Evolutionary conservation across 345 rosid genomes (phyloP).

Genomic region (Citrus hindsii): DNA sequence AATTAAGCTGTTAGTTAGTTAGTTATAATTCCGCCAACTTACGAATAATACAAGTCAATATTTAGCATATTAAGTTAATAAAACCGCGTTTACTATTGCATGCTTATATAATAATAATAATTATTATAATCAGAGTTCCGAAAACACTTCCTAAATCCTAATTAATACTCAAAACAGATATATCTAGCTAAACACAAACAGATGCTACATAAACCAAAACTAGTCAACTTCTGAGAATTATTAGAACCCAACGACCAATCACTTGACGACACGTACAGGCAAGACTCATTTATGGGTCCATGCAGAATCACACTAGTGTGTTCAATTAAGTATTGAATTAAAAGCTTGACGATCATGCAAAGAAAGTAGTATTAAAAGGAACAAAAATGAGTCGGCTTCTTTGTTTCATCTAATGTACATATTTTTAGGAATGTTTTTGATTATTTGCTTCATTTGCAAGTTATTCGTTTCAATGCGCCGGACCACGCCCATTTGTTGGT

Average conservation of each 20-base stretch:
- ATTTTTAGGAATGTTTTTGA: background rate
- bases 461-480: background rate
- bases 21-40: no score
- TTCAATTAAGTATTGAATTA: background rate
- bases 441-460: slow-evolving; percentile 15
- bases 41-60: no score
- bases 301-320: background rate
- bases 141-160: background rate
- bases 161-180: background rate
- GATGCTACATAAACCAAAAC: slow-evolving; percentile 32
- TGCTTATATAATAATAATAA: no score
- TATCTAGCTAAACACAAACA: slow-evolving; percentile 16
- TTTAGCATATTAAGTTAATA: background rate
- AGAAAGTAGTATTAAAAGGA: no score
- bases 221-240: background rate
- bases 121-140: no score
- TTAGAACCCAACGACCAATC: slow-evolving; percentile 30
- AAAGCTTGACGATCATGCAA: no score
- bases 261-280: slow-evolving; percentile 3
- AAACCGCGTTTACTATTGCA: background rate
- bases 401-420: slow-evolving; percentile 34
- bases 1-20: no score
- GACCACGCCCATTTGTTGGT: slow-evolving; percentile 8
- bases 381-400: slow-evolving; percentile 34
- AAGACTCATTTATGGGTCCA: background rate